Evolutionary conservation across 306 rosid genomes (phyloP), one percentile per base, ranked within the genome.

Genomic region (Elaeagnus macrophylla): DNA sequence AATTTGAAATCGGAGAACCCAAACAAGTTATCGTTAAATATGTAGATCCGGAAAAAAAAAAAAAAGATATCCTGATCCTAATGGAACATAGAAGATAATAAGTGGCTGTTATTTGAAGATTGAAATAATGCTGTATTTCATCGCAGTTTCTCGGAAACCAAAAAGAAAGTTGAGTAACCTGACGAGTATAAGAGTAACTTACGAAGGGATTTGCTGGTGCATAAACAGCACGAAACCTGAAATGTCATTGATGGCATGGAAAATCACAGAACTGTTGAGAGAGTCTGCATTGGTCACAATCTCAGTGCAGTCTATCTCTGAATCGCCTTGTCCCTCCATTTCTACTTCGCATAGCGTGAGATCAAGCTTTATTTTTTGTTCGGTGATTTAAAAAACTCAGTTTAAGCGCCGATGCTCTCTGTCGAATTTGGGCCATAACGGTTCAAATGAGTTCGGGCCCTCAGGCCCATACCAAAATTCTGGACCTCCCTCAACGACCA

Each of bases 201-300:
- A 86, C 96, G 83, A 73, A 64, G 95, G 99, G 77, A 84, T 79
- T 77, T 91, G 96, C 60, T 86, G 96, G 70, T 91, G 85, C 99
- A 83, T 91, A 71, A 71, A 84, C 37, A 91, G 88, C 6, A 83
- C 79, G 61, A 82, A 84, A 16, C 80, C 83, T 37, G 83, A 67
- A 62, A 84, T 73, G 59, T 87, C 99, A 61, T 72, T 66, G 66
- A 91, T 47, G 69, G 77, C 50, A 65, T 87, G 94, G 57, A 86
- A 91, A 68, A 86, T 67, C 9, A 63, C 39, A 37, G 89, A 71
- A 52, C 60, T 61, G 39, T 84, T 79, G 12, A 91, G 69, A 51
- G 71, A 56, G 25, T 76, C 68, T 2, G 76, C 69, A 10, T 77
- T 17, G 57, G 79, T 61, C 65, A 60, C 51, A 67, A 84, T 78